phyloP scores from a whole-genome alignment of 2,329 filamentous ascomycete genomes.

The Fusarium chaquense region DNA sequence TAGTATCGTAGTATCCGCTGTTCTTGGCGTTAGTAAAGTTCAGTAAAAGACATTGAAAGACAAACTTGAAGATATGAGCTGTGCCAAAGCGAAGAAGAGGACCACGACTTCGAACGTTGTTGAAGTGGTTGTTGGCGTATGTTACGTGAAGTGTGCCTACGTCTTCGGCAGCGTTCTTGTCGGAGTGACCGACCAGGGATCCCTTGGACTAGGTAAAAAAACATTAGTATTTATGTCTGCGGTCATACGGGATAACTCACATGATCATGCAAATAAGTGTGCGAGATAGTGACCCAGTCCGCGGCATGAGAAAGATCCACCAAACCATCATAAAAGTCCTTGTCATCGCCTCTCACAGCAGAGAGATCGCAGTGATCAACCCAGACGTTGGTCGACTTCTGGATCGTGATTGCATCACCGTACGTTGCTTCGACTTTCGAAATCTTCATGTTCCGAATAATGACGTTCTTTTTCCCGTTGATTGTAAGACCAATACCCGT shows the following conservation, averaged over 20 bases:
- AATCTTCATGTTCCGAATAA: constrained; percentile 68
- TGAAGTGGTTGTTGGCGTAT: constrained; percentile 71
- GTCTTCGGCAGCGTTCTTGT: constrained; percentile 69
- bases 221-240: not conserved
- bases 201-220: constrained; percentile 58
- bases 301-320: constrained; percentile 59
- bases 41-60: rapidly evolving
- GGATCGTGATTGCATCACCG: constrained; percentile 65
- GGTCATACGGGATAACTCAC: not conserved
- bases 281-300: constrained; percentile 58
- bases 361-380: constrained; percentile 60
- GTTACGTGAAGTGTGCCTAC: constrained; percentile 69
- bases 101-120: constrained; percentile 69
- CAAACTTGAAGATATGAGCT: constrained; percentile 59
- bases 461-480: constrained; percentile 59
- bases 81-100: constrained; percentile 73
- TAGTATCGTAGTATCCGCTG: constrained; percentile 44
- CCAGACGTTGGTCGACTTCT: constrained; percentile 62
- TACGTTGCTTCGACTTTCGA: constrained; percentile 59
- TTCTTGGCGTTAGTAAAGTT: rapidly evolving
- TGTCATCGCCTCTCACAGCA: constrained; percentile 53
- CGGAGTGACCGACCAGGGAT: constrained; percentile 70
- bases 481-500: constrained; percentile 39
- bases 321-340: constrained; percentile 60
- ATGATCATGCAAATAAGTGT: constrained; percentile 59